Conservation (phyloP, 2,329 filamentous ascomycete species). For the Epichloe bromicola region DNA sequence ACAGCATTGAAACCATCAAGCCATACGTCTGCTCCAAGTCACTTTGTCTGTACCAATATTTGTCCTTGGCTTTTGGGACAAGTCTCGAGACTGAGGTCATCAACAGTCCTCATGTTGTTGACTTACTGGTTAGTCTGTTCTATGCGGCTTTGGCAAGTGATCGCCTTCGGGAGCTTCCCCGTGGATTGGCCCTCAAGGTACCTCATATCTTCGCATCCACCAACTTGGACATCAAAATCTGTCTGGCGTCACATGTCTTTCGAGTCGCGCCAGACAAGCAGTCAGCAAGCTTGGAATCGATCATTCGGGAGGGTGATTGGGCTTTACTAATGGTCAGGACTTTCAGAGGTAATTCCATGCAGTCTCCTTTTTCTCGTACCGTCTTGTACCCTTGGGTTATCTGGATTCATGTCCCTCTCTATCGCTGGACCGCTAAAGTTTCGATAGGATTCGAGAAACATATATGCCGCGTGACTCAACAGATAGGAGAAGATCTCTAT, state of each 20-base stretch:
- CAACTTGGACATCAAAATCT: not conserved
- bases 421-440: not conserved
- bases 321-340: not conserved
- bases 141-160: conserved; percentile 41
- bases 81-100: conserved; percentile 76
- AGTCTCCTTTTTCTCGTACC: not conserved
- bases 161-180: conserved; percentile 30
- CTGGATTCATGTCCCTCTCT: not conserved
- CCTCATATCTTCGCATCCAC: conserved; percentile 5
- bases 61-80: conserved; percentile 72
- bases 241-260: not conserved
- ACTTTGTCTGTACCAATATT: conserved; percentile 80
- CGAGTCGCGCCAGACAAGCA: not conserved
- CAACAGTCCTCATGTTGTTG: conserved; percentile 68
- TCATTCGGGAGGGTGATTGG: conserved; percentile 1
- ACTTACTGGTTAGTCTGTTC: conserved; percentile 73
- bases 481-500: not conserved
- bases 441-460: not conserved
- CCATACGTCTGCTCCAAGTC: conserved; percentile 65
- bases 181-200: conserved; percentile 26
- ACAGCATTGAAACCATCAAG: conserved; percentile 56
- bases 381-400: not conserved
- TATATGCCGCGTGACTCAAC: not conserved
- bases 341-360: not conserved
- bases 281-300: not conserved